phyloP scores from a whole-genome alignment of 805 yeast genomes.

The Isabelozyma heimii region DNA sequence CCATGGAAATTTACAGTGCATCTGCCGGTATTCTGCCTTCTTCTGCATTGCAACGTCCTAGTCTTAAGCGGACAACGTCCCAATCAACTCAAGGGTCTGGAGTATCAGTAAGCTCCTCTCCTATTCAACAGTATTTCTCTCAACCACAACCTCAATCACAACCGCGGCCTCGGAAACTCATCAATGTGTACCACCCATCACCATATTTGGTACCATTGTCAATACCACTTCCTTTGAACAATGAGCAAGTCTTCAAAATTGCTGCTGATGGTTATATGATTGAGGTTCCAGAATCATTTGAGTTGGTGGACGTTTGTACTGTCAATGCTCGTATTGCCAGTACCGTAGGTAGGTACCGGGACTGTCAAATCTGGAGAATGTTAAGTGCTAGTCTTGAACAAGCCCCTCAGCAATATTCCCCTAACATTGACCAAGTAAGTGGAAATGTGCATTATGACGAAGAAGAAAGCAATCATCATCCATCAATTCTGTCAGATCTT shows the following conservation, averaged over 20 bases:
- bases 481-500: slow-evolving; percentile 33
- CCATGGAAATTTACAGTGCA: slow-evolving; percentile 1
- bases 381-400: slow-evolving; percentile 48
- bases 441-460: slow-evolving; percentile 9
- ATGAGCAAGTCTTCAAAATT: slow-evolving; percentile 42
- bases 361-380: slow-evolving; percentile 63
- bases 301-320: slow-evolving; percentile 52
- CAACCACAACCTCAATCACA: slow-evolving; percentile 4
- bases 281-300: slow-evolving; percentile 46
- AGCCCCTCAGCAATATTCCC: slow-evolving; percentile 6
- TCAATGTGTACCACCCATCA: slow-evolving; percentile 18
- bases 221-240: slow-evolving; percentile 42
- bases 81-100: slow-evolving; percentile 35
- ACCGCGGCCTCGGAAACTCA: slow-evolving; percentile 2
- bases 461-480: slow-evolving; percentile 15
- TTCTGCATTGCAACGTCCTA: slow-evolving; percentile 16
- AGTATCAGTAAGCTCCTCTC: slow-evolving; percentile 15
- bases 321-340: slow-evolving; percentile 58
- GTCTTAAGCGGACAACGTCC: slow-evolving; percentile 30
- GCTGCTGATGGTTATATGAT: slow-evolving; percentile 50
- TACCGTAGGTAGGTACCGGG: slow-evolving; percentile 48
- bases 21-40: background rate
- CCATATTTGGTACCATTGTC: slow-evolving; percentile 41
- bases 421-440: background rate
- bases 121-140: slow-evolving; percentile 3